A percentile compares a stretch with the other conserved stretches of the same genome.
Evolutionary conservation across 768 basidiomycete species (phyloP).

Genomic region (Hypsizygus marmoreus): DNA sequence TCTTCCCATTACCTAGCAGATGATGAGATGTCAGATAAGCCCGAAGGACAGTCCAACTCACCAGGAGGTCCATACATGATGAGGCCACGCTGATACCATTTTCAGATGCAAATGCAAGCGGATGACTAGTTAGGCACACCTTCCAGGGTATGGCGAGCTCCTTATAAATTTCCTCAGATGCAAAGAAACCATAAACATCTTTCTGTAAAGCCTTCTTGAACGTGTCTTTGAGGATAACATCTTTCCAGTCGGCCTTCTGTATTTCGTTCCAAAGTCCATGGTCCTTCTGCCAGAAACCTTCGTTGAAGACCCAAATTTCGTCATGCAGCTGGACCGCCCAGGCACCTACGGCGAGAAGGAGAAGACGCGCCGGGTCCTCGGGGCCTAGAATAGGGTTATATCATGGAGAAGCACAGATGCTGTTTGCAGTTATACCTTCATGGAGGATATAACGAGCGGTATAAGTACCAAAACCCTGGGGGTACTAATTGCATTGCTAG

Average conservation of each 20-base stretch:
- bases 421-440: constrained; percentile 40
- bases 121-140: constrained; percentile 34
- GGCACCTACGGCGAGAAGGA: constrained; percentile 55
- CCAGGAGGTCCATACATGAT: constrained; percentile 86
- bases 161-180: constrained; percentile 73
- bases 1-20: constrained; percentile 74
- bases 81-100: constrained; percentile 60
- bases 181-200: constrained; percentile 80
- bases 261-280: constrained; percentile 59
- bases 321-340: constrained; percentile 57
- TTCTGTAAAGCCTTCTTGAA: constrained; percentile 71
- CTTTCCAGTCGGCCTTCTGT: constrained; percentile 71
- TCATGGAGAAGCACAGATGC: background rate
- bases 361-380: constrained; percentile 49
- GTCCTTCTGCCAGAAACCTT: constrained; percentile 69
- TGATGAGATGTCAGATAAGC: background rate
- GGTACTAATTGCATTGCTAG: constrained; percentile 25
- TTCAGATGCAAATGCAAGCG: background rate
- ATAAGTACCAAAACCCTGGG: constrained; percentile 25
- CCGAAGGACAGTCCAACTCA: constrained; percentile 17
- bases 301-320: constrained; percentile 79
- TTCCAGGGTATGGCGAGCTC: constrained; percentile 83
- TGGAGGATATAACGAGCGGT: constrained; percentile 57
- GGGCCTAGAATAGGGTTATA: constrained; percentile 29
- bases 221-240: constrained; percentile 68